Evolutionary conservation across 345 rosid genomes (phyloP), one percentile per base, ranked within the genome.

Genomic region (Heritiera littoralis): DNA sequence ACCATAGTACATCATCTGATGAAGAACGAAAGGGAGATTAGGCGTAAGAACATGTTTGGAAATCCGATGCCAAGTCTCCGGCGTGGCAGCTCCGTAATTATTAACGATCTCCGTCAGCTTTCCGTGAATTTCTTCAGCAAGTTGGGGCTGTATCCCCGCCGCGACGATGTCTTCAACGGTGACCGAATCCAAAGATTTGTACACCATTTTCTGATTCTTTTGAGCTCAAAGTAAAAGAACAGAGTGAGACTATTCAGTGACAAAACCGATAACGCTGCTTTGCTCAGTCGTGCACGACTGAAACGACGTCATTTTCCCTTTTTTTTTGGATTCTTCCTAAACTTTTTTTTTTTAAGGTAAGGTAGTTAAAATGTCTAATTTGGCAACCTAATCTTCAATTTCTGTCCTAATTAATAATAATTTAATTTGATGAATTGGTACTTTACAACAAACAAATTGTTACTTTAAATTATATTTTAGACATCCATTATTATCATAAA

Each of bases 1-100:
- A 76, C 93, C 95, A 23, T 96, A 89, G 83, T 86, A 94, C 91
- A 96, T 73, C 91, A 91, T 83, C 89, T 88, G 97, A 74, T 96
- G 99, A 64, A 96, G 85, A 49, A 94, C 80, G 91, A 96, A 92
- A 65, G 97, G 99, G 63, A 90, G 97, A 56, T 81, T 80, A 15
- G 97, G 99, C 48, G 66, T 66, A 23, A 96, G 93, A 78, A 94
- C 81, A 18, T 79, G 77, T 3, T 81, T 81, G 54, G 93, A 88
- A 77, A 96, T 87, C 70, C 75, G 80, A 28, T 59, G 74, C 99
- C 99, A 95, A 9, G 84, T 77, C 81, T 86, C 86, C 8, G 94
- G 88, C 30, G 88, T 46, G 76, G 81, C 79, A 12, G 87, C 64
- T 28, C 89, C 89, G 86, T 75, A 65, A 77, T 35, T 45, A 5